These are phyloP conservation scores for Mycena rosella DNA, from an alignment of 768 basidiomycete species.

Conservation along the genomic window DNA sequence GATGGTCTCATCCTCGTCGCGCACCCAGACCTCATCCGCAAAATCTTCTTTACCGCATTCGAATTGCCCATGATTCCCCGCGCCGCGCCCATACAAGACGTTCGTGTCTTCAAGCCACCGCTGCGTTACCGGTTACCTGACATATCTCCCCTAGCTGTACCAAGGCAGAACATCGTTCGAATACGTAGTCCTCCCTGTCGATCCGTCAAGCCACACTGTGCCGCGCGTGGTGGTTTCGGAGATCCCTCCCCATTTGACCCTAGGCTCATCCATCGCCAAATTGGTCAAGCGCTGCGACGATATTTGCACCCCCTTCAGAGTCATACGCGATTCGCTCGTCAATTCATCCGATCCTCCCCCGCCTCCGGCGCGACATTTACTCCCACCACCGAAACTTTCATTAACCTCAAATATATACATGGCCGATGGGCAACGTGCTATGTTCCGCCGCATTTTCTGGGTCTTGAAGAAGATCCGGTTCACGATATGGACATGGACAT, in stretches of 20 bases:
- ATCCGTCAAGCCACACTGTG: neutral
- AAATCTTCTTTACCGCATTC: neutral
- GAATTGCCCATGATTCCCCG: neutral
- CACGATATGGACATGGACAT: too few relatives aligned
- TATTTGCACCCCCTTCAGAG: neutral
- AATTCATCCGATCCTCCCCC: neutral
- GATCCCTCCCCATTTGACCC: constrained; percentile 6
- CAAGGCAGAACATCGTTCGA: constrained; percentile 1
- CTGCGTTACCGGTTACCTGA: neutral
- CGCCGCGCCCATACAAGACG: constrained; percentile 3
- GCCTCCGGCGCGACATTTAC: neutral
- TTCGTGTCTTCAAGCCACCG: neutral
- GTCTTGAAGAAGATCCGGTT: neutral
- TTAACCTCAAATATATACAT: neutral
- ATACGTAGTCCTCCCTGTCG: constrained; percentile 13
- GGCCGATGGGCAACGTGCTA: neutral
- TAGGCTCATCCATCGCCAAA: neutral
- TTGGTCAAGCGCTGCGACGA: neutral
- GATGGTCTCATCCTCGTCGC: constrained; percentile 11
- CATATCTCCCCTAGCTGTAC: neutral
- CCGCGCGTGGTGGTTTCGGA: neutral
- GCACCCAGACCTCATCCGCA: neutral
- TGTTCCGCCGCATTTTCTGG: constrained; percentile 14
- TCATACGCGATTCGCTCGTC: neutral
- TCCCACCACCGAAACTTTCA: neutral